phyloP scores from a whole-genome alignment of 768 basidiomycete genomes.

The Porphyrellus cyaneotinctus region DNA sequence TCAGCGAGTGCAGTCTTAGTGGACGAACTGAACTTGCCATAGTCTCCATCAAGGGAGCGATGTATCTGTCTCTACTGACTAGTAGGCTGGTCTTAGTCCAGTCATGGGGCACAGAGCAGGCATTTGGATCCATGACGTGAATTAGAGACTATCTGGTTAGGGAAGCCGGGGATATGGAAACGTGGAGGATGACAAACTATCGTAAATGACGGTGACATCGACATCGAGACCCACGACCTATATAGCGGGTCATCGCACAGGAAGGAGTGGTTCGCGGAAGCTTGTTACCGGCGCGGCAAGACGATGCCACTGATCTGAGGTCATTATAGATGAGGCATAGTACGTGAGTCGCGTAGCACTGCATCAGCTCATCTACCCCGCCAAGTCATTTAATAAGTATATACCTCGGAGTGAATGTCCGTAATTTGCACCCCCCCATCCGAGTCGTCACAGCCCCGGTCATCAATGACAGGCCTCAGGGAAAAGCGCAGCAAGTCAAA shows the following conservation, averaged over 20 bases:
- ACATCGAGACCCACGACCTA: constrained; percentile 8
- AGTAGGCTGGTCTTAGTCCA: constrained; percentile 4
- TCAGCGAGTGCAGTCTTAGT: background rate
- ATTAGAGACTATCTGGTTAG: background rate
- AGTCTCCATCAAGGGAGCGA: background rate
- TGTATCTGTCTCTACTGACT: constrained; percentile 10
- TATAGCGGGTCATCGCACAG: constrained; percentile 24
- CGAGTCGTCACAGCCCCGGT: background rate
- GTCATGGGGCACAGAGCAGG: background rate
- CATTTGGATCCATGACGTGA: constrained; percentile 5
- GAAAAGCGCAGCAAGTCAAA: constrained; percentile 7
- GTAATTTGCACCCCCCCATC: background rate
- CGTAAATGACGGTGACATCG: background rate
- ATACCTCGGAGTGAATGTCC: background rate
- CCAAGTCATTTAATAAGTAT: background rate
- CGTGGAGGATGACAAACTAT: background rate
- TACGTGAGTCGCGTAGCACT: background rate
- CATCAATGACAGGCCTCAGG: background rate
- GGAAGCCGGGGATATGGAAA: background rate
- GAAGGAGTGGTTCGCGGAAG: background rate
- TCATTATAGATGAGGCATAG: background rate
- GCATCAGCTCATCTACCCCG: background rate
- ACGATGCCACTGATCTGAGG: background rate
- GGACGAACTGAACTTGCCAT: background rate
- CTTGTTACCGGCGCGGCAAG: constrained; percentile 2